Conservation (phyloP, 78 protist species). For the Tieghemostelium lacteum region DNA sequence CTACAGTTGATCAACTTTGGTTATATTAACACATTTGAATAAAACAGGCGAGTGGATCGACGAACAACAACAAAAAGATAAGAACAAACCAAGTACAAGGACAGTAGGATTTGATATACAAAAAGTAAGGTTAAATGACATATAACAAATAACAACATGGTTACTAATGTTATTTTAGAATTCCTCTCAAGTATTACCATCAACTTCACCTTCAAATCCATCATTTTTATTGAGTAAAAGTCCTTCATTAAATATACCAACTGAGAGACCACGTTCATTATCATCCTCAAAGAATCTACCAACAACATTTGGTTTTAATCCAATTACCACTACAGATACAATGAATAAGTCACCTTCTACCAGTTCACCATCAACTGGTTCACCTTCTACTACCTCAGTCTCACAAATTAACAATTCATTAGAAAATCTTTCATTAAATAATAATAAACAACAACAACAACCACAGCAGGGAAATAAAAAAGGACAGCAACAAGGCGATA, state of each 20-base stretch:
- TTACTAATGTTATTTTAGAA: neutral
- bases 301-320: neutral
- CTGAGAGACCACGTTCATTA: conserved; percentile 4
- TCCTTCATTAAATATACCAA: neutral
- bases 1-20: too few relatives aligned
- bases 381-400: conserved; percentile 2
- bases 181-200: neutral
- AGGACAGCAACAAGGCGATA: too few relatives aligned
- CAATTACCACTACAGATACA: neutral
- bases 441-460: neutral
- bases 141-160: neutral
- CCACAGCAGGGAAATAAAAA: neutral
- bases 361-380: neutral
- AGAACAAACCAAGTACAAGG: neutral
- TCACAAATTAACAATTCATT: conserved; percentile 1
- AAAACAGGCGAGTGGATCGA: neutral
- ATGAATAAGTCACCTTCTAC: neutral
- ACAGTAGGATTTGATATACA: conserved; percentile 39
- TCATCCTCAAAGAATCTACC: neutral
- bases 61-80: conserved; percentile 21
- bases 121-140: neutral
- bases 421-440: neutral
- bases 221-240: neutral
- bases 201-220: conserved; percentile 53
- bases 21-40: too few relatives aligned